Evolutionary conservation across 257 asterid species (phyloP), one percentile per base, ranked within the genome.

Genomic region (Euphrasia confusa): DNA sequence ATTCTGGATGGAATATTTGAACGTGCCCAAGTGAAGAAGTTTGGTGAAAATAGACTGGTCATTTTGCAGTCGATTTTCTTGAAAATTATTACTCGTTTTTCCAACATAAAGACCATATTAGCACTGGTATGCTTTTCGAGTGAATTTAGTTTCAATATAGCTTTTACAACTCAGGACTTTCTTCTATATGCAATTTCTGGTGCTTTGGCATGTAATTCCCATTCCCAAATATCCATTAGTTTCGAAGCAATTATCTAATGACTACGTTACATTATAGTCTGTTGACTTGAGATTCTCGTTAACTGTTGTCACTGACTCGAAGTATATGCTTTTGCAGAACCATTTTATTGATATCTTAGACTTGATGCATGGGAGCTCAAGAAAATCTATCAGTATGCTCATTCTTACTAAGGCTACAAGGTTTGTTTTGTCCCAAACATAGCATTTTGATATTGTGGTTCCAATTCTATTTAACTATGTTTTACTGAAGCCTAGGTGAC

Each of bases 261-360:
- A 58, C 55, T 44, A 42, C 58, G 13, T 9, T 24, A 63, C 10
- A 52, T 33, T 17, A 32, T 8, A 44, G 30, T 63, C 64, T 42
- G 2, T 18, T 69, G 69, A 67, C 67, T 63, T 70, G 69, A 27
- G 27, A 58, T 66, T 61, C 49, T 44, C 57, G 10, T 13, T 30
- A 53, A 58, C 63, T 58, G 21, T 37, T 40, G 35, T 68, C 39
- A 67, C 79, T 65, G 49, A 75, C 44, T 54, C 48, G 28, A 44
- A 50, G 2, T 28, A 64, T 49, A 39, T 71, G 64, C 68, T 75
- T 71, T 74, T 87, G 87, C 72, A 90, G 97, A 80, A 79, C 78
- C 96, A 84, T 79, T 90, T 90, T 56, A 49, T 78, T 68, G 93
- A 84, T 69, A 87, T 90, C 74, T 73, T 90, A 75, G 89, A 86